Evolutionary conservation across 2,329 filamentous ascomycete genomes (phyloP).

Genomic region (Diaporthe nobilis): DNA sequence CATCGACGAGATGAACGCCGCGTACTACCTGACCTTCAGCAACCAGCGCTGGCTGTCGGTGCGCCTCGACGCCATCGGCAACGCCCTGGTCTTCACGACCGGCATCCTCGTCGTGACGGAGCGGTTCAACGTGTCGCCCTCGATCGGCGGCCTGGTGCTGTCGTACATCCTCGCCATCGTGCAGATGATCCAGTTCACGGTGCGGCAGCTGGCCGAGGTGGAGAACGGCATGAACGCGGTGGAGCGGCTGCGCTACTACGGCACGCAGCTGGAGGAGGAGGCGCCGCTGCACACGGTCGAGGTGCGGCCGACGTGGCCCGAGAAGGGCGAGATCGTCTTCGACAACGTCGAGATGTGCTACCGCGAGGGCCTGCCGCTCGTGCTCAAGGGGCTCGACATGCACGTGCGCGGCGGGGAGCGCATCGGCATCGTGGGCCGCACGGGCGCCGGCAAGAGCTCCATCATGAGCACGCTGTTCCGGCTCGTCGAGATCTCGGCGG

Average conservation of each 20-base stretch:
- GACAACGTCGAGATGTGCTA: slow-evolving; percentile 85
- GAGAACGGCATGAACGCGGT: slow-evolving; percentile 99
- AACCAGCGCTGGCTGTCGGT: slow-evolving; percentile 95
- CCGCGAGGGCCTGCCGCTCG: slow-evolving; percentile 78
- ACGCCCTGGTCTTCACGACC: slow-evolving; percentile 86
- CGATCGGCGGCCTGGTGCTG: slow-evolving; percentile 88
- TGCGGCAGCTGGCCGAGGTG: slow-evolving; percentile 93
- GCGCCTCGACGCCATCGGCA: slow-evolving; percentile 87
- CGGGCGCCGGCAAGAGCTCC: slow-evolving; percentile 75
- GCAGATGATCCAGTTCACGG: slow-evolving; percentile 95
- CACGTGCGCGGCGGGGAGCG: slow-evolving; percentile 82
- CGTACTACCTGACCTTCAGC: slow-evolving; percentile 94
- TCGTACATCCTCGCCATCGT: slow-evolving; percentile 95
- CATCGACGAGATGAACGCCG: slow-evolving; percentile 93
- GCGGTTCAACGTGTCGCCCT: slow-evolving; percentile 86
- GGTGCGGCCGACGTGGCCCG: slow-evolving; percentile 84
- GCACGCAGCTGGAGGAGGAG: slow-evolving; percentile 88
- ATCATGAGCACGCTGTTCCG: slow-evolving; percentile 77
- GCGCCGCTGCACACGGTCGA: slow-evolving; percentile 84
- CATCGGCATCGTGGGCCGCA: slow-evolving; percentile 78
- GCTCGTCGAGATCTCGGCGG: slow-evolving; percentile 61
- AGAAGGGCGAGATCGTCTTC: slow-evolving; percentile 85
- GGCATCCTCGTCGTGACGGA: slow-evolving; percentile 94
- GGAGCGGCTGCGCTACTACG: slow-evolving; percentile 92
- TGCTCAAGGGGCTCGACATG: slow-evolving; percentile 79